Base-by-base conservation (phyloP, 2,329 filamentous ascomycete species). In the Botrytis sinoallii region DNA sequence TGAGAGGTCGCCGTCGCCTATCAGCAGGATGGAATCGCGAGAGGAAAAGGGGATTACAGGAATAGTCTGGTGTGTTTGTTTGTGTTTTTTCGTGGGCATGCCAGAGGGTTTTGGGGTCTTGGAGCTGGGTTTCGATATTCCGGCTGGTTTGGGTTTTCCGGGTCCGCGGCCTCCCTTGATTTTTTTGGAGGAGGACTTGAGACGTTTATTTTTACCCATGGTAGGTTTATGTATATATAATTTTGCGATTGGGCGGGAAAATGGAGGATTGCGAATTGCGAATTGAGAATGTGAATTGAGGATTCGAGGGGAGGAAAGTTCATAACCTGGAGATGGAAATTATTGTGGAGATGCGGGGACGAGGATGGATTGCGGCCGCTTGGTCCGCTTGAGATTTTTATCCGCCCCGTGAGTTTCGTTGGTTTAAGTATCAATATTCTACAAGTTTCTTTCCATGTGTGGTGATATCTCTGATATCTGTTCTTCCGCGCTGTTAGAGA, bases 1-100 rank as follows among this genome's bases (percentile, higher is more conserved):
- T 81, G 91, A 94, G 80, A 96, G 89, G 82, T 97, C 93, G 77
- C 90, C 93, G 81, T 96, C 93, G 79, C 93, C 93, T 70, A 95
- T 84, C 4, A 95, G 88, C 10, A 96, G 88, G 76, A 95, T 93
- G 78, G 87, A 84, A 77, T 94, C 89, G 78, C 87, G 83, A 57
- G 87, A 84, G 38, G 85, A 82, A 82, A 95, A 95, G 25, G 93
- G 93, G 35, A 95, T 90, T 6, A 84, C 88, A 38, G 86, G 89
- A 76, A 82, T 82, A 76, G 80, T 78, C 71, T 83, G 80, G 70
- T 81, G 79, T 10, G 57, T 46, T 66, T 61, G 29, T 63, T 74
- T 74, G 6, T 63, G 25, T 42, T 74, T 75, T 57, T 72, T 71
- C 29, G 63, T 9, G 42, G 42, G 8, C 12, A 16, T 4, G 40